These are phyloP conservation scores for Brettanomyces nanus DNA, from an alignment of 805 yeast genomes.

Conservation along the genomic window DNA sequence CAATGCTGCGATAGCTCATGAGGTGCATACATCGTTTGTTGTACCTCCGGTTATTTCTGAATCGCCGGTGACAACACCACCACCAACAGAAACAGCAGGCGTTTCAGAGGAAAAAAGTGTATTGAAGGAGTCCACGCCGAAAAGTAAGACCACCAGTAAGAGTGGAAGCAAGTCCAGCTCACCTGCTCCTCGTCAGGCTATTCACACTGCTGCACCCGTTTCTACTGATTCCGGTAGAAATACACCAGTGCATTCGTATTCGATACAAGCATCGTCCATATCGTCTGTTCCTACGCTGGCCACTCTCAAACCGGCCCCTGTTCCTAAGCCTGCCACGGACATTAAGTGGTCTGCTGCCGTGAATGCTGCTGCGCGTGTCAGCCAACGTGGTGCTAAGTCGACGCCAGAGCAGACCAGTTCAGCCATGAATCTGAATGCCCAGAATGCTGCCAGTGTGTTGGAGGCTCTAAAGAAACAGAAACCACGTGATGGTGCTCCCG, in stretches of 20 bases:
- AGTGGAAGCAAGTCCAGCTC: neutral
- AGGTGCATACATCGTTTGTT: conserved; percentile 18
- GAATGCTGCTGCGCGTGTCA: conserved; percentile 13
- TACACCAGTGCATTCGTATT: conserved; percentile 4
- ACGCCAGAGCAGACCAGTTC: neutral
- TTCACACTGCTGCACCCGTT: neutral
- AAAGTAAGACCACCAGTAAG: neutral
- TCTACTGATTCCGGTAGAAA: conserved; percentile 7
- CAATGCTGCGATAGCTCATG: conserved; percentile 30
- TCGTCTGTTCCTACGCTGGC: conserved; percentile 7
- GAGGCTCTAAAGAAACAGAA: conserved; percentile 29
- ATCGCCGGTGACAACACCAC: conserved; percentile 10
- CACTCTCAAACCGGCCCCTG: conserved; percentile 29
- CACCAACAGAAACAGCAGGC: conserved; percentile 5
- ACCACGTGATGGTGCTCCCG: conserved; percentile 17
- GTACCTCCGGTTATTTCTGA: too few species aligned
- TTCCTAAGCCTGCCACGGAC: conserved; percentile 25
- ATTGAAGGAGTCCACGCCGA: neutral
- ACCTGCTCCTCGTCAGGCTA: conserved; percentile 3
- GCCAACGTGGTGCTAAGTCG: neutral
- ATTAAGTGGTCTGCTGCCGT: conserved; percentile 29
- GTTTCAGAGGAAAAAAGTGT: neutral
- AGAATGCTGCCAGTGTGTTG: conserved; percentile 30
- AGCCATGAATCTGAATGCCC: conserved; percentile 22
- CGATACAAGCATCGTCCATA: neutral